Evolutionary conservation across 495 filamentous ascomycete species (phyloP), one percentile per base, ranked within the genome.

Genomic region (Podospora bellae-mahoneyi): DNA sequence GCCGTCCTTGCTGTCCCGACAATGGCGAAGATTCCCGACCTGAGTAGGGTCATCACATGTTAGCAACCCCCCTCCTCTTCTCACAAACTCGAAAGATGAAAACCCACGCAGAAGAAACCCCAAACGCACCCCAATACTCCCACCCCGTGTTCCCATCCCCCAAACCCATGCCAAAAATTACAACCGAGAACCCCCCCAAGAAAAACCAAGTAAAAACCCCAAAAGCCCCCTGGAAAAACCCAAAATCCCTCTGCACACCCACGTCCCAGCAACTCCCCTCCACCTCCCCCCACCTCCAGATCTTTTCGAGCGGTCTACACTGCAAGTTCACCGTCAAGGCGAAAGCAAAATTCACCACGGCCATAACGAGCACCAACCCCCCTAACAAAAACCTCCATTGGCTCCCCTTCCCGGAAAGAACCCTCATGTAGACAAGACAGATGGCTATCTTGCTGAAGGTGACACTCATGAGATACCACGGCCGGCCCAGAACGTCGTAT

Each of bases 401-500:
- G 32, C 71, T 68, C 16, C 66, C 66, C n/a, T 69, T 60, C 13
- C 72, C 66, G 9, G 9, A 2, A 5, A 78, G 65, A 4, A 77
- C 70, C 16, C 68, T 59, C 34, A 76, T 73, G 60, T 78, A 76
- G 63, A 77, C 73, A 15, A 80, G 69, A 58, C 72, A 80, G 26
- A 80, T 77, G 4, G 77, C 74, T 23, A 78, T 75, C 73, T 78
- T 79, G 73, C 72, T 69, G 27, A 80, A 71, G 0, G 77, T 77
- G 15, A 70, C 73, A 34, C 77, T 75, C 73, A 80, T 73, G 57
- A 77, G 69, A 20, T 75, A 72, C 78, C 78, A 80, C 4, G 78
- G 78, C 67, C 76, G 74, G 4, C 75, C 77, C 1, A 80, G 65
- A 5, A 77, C 67, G 53, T 76, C 68, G 68, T 77, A 80, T 69